These are phyloP conservation scores for Neospermospora avenae DNA, from an alignment of 2,329 filamentous ascomycete species.

Conservation along the genomic window DNA sequence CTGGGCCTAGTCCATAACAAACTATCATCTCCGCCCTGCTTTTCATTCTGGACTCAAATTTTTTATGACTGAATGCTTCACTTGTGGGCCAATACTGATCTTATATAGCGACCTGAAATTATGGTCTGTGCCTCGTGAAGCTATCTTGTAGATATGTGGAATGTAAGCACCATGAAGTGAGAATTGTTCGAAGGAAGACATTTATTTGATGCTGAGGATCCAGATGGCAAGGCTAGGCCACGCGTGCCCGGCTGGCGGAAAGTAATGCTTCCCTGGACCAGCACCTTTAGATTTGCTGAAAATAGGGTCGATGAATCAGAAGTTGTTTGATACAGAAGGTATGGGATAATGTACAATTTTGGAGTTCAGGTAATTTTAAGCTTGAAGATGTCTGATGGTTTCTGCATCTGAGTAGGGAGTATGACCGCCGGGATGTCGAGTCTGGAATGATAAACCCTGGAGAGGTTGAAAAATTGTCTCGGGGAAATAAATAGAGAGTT, in stretches of 20 bases:
- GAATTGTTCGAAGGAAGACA: neutral
- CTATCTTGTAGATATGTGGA: neutral
- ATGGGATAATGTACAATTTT: too few species aligned
- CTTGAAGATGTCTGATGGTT: neutral
- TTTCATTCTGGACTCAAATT: too few species aligned
- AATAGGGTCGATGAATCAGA: neutral
- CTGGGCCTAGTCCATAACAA: too few species aligned
- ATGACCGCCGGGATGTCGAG: neutral
- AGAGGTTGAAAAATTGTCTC: slow-evolving; percentile 8
- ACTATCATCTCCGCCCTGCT: too few species aligned
- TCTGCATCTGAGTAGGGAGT: too few species aligned
- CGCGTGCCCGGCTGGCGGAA: neutral
- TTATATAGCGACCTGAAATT: neutral
- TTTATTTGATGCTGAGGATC: neutral
- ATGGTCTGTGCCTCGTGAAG: neutral
- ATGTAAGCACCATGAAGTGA: neutral
- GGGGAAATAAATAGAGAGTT: slow-evolving; percentile 31
- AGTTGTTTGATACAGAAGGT: neutral
- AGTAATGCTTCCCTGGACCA: neutral
- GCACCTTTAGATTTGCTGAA: neutral
- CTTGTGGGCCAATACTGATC: too few species aligned
- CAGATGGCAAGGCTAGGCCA: neutral
- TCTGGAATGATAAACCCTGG: neutral
- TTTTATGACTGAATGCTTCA: too few species aligned
- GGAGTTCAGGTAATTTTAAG: neutral